These are phyloP conservation scores for Sclerospora graminicola DNA, from an alignment of 352 stramenopile species.

Conservation along the genomic window DNA sequence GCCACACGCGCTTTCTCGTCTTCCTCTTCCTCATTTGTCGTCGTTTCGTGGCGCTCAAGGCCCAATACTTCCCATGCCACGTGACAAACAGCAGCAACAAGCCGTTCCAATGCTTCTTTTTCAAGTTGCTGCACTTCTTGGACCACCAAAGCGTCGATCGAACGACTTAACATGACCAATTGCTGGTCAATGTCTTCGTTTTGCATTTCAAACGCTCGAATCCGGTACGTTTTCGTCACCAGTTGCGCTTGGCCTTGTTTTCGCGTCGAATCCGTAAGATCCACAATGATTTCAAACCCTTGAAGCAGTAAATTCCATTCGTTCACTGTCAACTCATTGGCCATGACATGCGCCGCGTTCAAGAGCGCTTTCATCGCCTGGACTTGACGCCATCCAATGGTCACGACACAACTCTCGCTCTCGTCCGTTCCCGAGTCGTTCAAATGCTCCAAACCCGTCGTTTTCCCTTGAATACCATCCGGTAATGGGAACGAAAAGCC, in stretches of 20 bases:
- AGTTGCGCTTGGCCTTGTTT: slow-evolving; percentile 68
- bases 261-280: slow-evolving; percentile 54
- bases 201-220: slow-evolving; percentile 62
- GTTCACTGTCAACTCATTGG: slow-evolving; percentile 61
- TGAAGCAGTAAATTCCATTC: slow-evolving; percentile 74
- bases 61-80: slow-evolving; percentile 67
- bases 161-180: slow-evolving; percentile 72
- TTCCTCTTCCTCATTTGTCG: no score
- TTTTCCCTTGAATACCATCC: slow-evolving; percentile 47
- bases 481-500: slow-evolving; percentile 74
- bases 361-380: slow-evolving; percentile 86
- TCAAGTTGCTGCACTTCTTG: no score
- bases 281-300: slow-evolving; percentile 75
- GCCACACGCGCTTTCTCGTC: no score
- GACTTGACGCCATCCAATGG: slow-evolving; percentile 74
- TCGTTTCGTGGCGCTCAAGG: no score
- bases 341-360: slow-evolving; percentile 76
- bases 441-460: slow-evolving; percentile 19
- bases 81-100: slow-evolving; percentile 50
- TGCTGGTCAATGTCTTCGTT: slow-evolving; percentile 84
- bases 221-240: slow-evolving; percentile 62
- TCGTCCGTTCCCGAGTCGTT: slow-evolving; percentile 40
- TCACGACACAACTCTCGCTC: slow-evolving; percentile 49
- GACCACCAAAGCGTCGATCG: slow-evolving; percentile 74
- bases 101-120: not conserved